Evolutionary conservation across 768 basidiomycete genomes (phyloP), one percentile per base, ranked within the genome.

Genomic region (Myochromella boudieri): DNA sequence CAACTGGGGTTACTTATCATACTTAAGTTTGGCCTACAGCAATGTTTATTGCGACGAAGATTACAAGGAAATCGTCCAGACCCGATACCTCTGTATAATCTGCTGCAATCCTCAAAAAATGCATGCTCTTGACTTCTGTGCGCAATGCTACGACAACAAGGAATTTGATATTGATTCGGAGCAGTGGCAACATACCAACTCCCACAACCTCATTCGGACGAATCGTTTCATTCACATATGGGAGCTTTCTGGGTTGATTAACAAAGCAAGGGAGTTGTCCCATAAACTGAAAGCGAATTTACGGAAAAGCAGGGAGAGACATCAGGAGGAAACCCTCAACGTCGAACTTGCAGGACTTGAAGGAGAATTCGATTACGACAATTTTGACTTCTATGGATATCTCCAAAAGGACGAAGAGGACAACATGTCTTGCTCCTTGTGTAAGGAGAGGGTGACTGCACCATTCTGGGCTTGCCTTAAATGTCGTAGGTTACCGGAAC

Each of bases 381-480:
- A 18, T 7, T 4, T 18, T 20, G 15, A 36, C 21, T 4, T 20
- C 4, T 20, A 36, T 3, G 33, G 37, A 2, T n/a, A 15, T 1
- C 8, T 2, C 11, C 21, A 7, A 1, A 17, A 11, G 11, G 1
- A 36, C 5, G 31, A 6, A 2, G 37, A 21, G 17, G 17, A 38
- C 14, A 3, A 9, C 6, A 37, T 28, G 36, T 4, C 8, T 1
- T 46, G 44, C 17, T 12, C 9, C 4, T 38, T 20, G 15, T 46
- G 44, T 18, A 14, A 46, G 14, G 22, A 46, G 18, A 11, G 27
- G 9, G 24, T 46, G 1, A 21, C 36, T 28, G 20, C 31, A 5
- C 44, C 44, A 1, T 46, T 34, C 20, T 46, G 44, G 44, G 44
- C 31, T 18, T 37, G 17, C 9, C 37, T 46, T 14, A 18, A 38